phyloP scores from a whole-genome alignment of 768 basidiomycete species.

The Rhizopogon rudus region DNA sequence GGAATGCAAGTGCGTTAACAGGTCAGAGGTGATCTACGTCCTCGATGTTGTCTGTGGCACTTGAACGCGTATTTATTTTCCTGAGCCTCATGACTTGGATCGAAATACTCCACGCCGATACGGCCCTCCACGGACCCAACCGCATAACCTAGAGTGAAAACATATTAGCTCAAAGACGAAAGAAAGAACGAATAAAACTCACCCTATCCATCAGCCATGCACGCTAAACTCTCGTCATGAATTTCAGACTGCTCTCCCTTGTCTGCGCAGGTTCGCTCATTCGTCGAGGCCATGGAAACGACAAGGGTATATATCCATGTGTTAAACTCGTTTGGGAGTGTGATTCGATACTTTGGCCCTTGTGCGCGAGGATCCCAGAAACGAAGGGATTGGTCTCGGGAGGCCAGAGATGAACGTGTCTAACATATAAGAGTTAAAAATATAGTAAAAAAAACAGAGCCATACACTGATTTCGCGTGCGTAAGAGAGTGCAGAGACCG shows the following conservation, averaged over 20 bases:
- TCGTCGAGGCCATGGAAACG: constrained; percentile 85
- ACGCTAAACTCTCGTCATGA: constrained; percentile 87
- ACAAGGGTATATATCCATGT: constrained; percentile 80
- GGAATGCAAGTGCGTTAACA: constrained; percentile 92
- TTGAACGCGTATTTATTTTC: constrained; percentile 87
- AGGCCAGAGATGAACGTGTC: constrained; percentile 78
- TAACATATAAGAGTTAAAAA: constrained; percentile 20
- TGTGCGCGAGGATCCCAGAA: constrained; percentile 78
- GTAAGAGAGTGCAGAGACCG: constrained; percentile 75
- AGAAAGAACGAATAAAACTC: constrained; percentile 9
- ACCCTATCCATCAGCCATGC: constrained; percentile 94
- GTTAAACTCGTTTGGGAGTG: constrained; percentile 82
- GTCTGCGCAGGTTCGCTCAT: constrained; percentile 72
- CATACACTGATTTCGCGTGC: constrained; percentile 58
- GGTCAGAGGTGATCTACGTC: constrained; percentile 96
- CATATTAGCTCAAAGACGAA: neutral
- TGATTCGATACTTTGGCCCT: constrained; percentile 53
- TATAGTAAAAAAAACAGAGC: neutral
- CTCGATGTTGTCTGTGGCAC: constrained; percentile 85
- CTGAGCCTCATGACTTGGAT: constrained; percentile 71
- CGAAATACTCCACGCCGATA: constrained; percentile 96
- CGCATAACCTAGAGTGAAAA: constrained; percentile 65
- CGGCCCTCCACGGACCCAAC: constrained; percentile 92
- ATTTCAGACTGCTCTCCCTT: constrained; percentile 91
- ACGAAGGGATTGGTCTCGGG: constrained; percentile 87